Evolutionary conservation across 2,329 filamentous ascomycete genomes (phyloP), one percentile per base, ranked within the genome.

Genomic region (Parascedosporium putredinis): DNA sequence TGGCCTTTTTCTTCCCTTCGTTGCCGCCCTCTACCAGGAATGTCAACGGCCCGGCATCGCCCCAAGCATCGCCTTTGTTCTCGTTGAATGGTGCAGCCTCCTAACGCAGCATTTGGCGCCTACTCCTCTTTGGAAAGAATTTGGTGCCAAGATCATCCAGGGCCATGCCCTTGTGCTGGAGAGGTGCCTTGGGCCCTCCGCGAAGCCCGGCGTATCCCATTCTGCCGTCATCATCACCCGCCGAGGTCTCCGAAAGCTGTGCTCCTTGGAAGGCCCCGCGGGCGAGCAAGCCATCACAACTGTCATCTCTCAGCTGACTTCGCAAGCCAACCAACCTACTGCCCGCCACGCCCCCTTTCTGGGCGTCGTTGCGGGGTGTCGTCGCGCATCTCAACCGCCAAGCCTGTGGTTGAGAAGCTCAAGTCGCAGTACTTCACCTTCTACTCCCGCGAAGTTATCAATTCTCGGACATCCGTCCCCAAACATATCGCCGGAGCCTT

Each of bases 31-130:
- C 52, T 79, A 83, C 53, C 69, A 74, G 27, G 91, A 98, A 66
- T 79, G 83, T 12, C 74, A 78, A 54, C 96, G 95, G 64, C 70
- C 76, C 16, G 83, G 81, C 54, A 83, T 97, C 58, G 88, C 91
- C 27, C 71, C 85, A 14, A 79, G 77, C 40, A 94, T 82, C 65
- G 86, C 89, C 4, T 95, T 96, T 62, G 88, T 95, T 45, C 72
- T 98, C 57, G 76, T 93, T 12, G 88, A 95, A 65, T 98, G 91
- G 91, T 88, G 83, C 64, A 86, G 84, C 52, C 65, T 91, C 51
- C 68, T 96, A 47, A 77, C 95, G 57, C 82, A 90, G 59, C 75
- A 84, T 51, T 72, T 89, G 23, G 78, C 78, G 27, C 74, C 75
- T 45, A 78, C 77, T 14, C 62, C 74, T 8, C 64, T 78, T 40